A percentile compares a stretch with the other conserved stretches of the same genome.
Conservation (phyloP, 208 protist genomes). For the Trypanosoma cruzi region DNA sequence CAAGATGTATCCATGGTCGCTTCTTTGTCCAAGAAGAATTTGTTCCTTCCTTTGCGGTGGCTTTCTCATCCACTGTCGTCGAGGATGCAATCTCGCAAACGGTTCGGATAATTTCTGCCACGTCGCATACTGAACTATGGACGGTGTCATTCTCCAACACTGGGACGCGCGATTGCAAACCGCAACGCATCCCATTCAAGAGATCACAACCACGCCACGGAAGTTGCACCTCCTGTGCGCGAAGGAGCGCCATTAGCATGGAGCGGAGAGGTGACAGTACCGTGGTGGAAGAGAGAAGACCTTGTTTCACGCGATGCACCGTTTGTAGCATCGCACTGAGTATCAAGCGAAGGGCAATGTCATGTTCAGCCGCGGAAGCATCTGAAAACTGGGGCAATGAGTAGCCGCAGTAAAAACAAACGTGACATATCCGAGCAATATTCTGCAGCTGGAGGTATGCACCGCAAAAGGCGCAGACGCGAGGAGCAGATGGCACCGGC, state of each 20-base stretch:
- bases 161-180: constrained; percentile 35
- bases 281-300: not conserved
- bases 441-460: constrained; percentile 22
- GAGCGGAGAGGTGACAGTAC: constrained; percentile 14
- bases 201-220: constrained; percentile 70
- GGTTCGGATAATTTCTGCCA: constrained; percentile 20
- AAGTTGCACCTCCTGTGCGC: constrained; percentile 37
- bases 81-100: constrained; percentile 11
- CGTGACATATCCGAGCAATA: constrained; percentile 19
- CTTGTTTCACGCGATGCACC: constrained; percentile 2
- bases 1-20: constrained; percentile 47
- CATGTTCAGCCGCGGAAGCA: constrained; percentile 6
- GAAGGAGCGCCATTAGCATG: constrained; percentile 6
- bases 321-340: constrained; percentile 16
- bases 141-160: constrained; percentile 40
- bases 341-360: constrained; percentile 17
- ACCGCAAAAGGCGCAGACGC: constrained; percentile 20
- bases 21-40: constrained; percentile 13
- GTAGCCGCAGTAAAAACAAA: constrained; percentile 19
- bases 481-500: constrained; percentile 5
- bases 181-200: constrained; percentile 35
- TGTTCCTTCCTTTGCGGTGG: not conserved
- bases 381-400: not conserved
- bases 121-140: constrained; percentile 34
- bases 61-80: not conserved